A percentile compares a stretch with the other conserved stretches of the same genome.
phyloP scores from a whole-genome alignment of 345 rosid species.

The Dimocarpus longan region DNA sequence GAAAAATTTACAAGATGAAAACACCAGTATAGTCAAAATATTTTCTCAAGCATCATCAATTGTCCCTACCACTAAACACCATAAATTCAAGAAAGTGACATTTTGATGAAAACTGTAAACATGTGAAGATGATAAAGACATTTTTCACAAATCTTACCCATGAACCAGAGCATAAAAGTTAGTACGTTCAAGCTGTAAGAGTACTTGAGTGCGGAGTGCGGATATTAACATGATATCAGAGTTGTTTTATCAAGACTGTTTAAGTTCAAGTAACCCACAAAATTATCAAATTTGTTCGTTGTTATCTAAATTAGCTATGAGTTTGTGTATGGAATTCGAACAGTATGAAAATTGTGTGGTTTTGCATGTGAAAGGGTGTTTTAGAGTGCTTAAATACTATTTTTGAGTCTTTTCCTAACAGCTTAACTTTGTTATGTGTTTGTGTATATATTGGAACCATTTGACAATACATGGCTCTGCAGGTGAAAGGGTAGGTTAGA shows the following conservation, averaged over 20 bases:
- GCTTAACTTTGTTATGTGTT: too few species aligned
- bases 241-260: background rate
- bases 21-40: background rate
- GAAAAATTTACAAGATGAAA: background rate
- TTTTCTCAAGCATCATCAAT: background rate
- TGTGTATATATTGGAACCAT: too few species aligned
- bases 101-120: background rate
- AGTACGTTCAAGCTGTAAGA: background rate
- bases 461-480: too few species aligned
- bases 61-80: background rate
- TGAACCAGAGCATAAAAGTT: background rate
- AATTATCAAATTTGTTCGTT: too few species aligned
- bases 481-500: background rate
- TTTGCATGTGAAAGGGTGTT: background rate
- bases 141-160: background rate
- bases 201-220: background rate
- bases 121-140: background rate
- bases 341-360: background rate
- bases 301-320: too few species aligned
- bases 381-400: too few species aligned
- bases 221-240: background rate
- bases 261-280: background rate
- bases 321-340: background rate
- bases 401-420: too few species aligned
- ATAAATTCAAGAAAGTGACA: background rate